Percentiles rank a stretch among this genome's conserved stretches.
phyloP scores from a whole-genome alignment of 208 protist genomes.

The Trypanosoma theileri region DNA sequence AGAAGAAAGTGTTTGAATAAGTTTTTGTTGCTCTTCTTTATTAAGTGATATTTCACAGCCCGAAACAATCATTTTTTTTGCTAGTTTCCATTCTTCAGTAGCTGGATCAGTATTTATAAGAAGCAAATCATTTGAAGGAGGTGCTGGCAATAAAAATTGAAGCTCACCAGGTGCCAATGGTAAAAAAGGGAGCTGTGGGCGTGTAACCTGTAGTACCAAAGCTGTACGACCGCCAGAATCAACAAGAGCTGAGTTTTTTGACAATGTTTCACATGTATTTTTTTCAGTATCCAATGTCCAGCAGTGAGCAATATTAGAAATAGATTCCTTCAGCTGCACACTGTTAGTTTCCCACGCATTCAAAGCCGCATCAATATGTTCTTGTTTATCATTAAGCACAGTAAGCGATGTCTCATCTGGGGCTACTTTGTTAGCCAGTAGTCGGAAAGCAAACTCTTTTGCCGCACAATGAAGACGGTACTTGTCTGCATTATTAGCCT shows the following conservation, averaged over 20 bases:
- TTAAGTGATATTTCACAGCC: constrained; percentile 34
- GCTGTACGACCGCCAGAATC: constrained; percentile 33
- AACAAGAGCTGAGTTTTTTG: constrained; percentile 42
- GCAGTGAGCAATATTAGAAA: constrained; percentile 58
- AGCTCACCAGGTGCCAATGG: constrained; percentile 56
- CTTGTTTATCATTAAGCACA: constrained; percentile 48
- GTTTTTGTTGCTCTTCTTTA: constrained; percentile 39
- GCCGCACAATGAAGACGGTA: constrained; percentile 63
- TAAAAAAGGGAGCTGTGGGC: constrained; percentile 47
- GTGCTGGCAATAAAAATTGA: constrained; percentile 45
- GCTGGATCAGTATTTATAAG: constrained; percentile 41
- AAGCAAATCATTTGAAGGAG: constrained; percentile 37
- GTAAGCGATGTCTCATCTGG: constrained; percentile 47
- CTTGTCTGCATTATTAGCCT: constrained; percentile 57
- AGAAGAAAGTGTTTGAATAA: constrained; percentile 36
- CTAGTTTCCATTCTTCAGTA: constrained; percentile 40
- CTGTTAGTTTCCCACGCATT: constrained; percentile 57
- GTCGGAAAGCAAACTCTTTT: constrained; percentile 71
- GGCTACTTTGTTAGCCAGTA: constrained; percentile 41
- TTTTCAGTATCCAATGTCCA: constrained; percentile 51
- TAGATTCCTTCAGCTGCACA: constrained; percentile 53
- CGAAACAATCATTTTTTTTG: constrained; percentile 36
- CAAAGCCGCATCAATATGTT: constrained; percentile 60
- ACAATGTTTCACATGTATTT: constrained; percentile 43
- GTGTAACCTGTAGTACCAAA: constrained; percentile 34